These are phyloP conservation scores for Nigrospora oryzae DNA, from an alignment of 2,329 filamentous ascomycete genomes.

Conservation along the genomic window DNA sequence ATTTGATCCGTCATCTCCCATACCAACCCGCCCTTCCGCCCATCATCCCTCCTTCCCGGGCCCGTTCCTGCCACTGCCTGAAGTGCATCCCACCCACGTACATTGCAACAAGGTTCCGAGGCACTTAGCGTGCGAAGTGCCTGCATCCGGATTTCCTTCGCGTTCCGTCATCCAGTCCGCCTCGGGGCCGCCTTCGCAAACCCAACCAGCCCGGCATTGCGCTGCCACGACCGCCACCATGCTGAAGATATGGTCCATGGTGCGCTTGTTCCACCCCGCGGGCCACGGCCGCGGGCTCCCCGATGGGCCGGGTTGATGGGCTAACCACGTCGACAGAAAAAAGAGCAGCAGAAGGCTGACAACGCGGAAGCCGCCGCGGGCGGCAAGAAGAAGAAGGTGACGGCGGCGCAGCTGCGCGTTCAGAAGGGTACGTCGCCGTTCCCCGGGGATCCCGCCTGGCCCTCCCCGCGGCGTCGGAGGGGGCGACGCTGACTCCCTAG, in stretches of 20 bases:
- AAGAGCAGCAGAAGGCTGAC: slow-evolving; percentile 92
- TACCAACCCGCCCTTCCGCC: no score
- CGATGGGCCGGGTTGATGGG: not conserved
- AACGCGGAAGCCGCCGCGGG: slow-evolving; percentile 66
- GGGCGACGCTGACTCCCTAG: slow-evolving; percentile 1
- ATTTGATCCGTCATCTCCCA: no score
- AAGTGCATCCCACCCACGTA: no score
- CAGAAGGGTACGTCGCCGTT: slow-evolving; percentile 68
- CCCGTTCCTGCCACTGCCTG: no score
- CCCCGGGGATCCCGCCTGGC: not conserved
- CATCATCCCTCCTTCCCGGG: no score
- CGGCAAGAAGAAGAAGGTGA: slow-evolving; percentile 97
- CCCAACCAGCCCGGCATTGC: no score
- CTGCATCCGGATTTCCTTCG: no score
- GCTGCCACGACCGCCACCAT: slow-evolving; percentile 47
- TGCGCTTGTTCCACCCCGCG: slow-evolving; percentile 28
- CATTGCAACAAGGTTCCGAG: no score
- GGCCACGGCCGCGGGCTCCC: no score
- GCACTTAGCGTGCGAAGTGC: no score
- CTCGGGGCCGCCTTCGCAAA: no score
- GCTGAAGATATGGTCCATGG: slow-evolving; percentile 99
- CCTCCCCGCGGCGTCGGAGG: not conserved
- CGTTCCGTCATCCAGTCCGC: no score
- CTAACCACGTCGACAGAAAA: slow-evolving; percentile 55
- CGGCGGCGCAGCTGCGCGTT: slow-evolving; percentile 86